phyloP scores from a whole-genome alignment of 768 basidiomycete species.

The Leccinum subgranulosum region DNA sequence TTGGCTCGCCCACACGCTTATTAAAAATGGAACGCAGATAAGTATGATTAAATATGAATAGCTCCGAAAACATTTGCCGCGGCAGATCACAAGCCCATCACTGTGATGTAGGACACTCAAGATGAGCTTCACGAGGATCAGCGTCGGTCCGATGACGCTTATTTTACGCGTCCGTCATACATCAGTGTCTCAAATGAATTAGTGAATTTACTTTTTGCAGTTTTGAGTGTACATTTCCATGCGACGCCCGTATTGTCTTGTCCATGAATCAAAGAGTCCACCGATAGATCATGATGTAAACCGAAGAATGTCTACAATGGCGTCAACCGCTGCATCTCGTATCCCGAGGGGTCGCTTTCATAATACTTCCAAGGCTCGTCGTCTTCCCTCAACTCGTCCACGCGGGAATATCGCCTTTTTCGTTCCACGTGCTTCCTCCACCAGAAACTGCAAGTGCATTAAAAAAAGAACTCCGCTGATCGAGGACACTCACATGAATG shows the following conservation, averaged over 20 bases:
- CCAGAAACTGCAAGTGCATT: slow-evolving; percentile 22
- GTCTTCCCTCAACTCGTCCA: slow-evolving; percentile 27
- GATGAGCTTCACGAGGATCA: too few species aligned
- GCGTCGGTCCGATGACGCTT: too few species aligned
- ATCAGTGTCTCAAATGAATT: too few species aligned
- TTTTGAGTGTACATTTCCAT: not conserved
- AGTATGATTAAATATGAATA: too few species aligned
- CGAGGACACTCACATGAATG: slow-evolving; percentile 32
- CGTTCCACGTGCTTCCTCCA: slow-evolving; percentile 25
- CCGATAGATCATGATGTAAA: not conserved
- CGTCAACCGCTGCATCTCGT: slow-evolving; percentile 15
- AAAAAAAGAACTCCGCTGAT: not conserved
- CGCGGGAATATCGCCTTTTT: slow-evolving; percentile 17
- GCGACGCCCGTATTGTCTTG: not conserved
- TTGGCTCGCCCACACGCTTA: too few species aligned
- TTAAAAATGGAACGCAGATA: too few species aligned
- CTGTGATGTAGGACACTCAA: too few species aligned
- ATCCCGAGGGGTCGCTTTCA: slow-evolving; percentile 12
- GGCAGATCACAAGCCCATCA: too few species aligned
- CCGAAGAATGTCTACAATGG: not conserved
- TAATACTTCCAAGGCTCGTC: slow-evolving; percentile 32
- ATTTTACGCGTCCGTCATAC: not conserved
- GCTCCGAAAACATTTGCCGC: too few species aligned
- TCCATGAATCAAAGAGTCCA: not conserved
- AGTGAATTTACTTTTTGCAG: too few species aligned